These are phyloP conservation scores for Phlebiopsis gigantea DNA, from an alignment of 768 basidiomycete genomes.

Conservation along the genomic window DNA sequence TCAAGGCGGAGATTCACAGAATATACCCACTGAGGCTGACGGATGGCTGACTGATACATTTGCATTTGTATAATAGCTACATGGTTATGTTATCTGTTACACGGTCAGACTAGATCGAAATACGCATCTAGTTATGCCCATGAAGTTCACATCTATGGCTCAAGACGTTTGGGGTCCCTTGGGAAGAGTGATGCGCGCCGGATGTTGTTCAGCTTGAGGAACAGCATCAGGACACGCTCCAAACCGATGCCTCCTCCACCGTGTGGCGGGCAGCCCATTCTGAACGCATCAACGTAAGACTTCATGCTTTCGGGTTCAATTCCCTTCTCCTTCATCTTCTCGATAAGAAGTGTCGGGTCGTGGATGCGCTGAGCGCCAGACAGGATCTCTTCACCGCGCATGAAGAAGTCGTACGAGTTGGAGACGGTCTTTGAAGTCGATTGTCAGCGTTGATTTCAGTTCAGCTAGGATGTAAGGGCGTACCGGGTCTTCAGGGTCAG, in stretches of 20 bases:
- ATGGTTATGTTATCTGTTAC: background rate
- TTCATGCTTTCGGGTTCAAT: conserved; percentile 92
- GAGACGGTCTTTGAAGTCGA: conserved; percentile 65
- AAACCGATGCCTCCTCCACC: conserved; percentile 95
- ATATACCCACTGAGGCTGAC: background rate
- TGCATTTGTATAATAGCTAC: background rate
- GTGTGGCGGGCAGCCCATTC: conserved; percentile 91
- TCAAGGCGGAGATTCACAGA: background rate
- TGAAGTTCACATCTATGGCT: conserved; percentile 45
- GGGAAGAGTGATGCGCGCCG: conserved; percentile 92
- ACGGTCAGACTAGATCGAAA: background rate
- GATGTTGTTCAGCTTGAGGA: conserved; percentile 95
- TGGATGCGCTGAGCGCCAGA: conserved; percentile 98
- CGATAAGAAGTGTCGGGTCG: conserved; percentile 72
- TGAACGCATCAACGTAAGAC: conserved; percentile 91
- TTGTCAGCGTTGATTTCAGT: background rate
- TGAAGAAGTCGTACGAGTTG: conserved; percentile 99
- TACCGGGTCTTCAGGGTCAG: conserved; percentile 87
- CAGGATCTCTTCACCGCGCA: conserved; percentile 98
- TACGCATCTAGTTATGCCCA: background rate
- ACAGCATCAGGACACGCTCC: conserved; percentile 95
- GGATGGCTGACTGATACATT: background rate
- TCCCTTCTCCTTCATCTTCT: conserved; percentile 83
- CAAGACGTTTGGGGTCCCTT: conserved; percentile 91
- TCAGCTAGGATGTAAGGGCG: conserved; percentile 23